A percentile compares a stretch with the other conserved stretches of the same genome.
These are phyloP conservation scores for Camellia oleifera DNA, from an alignment of 179 eudicot genomes.

Conservation along the genomic window DNA sequence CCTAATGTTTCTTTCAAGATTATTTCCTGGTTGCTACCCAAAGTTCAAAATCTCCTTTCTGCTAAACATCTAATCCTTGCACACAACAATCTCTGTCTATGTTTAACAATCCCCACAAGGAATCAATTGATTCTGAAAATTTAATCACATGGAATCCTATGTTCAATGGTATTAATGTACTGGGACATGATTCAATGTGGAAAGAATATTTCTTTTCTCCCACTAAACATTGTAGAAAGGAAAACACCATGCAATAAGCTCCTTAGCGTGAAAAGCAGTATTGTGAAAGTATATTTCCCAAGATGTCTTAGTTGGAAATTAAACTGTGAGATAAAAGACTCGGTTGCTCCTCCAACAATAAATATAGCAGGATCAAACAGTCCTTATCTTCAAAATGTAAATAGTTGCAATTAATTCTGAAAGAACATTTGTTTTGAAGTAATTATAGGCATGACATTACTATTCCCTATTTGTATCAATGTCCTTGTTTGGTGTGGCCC, in stretches of 20 bases:
- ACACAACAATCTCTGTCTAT: background rate
- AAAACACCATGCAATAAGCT: background rate
- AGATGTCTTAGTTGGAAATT: background rate
- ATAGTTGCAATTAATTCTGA: background rate
- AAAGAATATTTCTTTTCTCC: background rate
- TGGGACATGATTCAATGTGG: background rate
- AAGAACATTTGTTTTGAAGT: background rate
- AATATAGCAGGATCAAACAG: background rate
- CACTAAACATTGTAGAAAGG: background rate
- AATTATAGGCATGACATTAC: background rate
- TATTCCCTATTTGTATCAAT: background rate
- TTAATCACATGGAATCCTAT: background rate
- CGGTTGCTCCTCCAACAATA: background rate
- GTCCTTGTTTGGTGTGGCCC: conserved; percentile 8
- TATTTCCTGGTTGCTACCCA: background rate
- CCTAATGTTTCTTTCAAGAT: background rate
- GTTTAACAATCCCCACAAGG: background rate
- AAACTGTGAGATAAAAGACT: background rate
- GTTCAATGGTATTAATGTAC: background rate
- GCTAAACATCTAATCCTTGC: background rate
- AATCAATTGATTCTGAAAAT: background rate
- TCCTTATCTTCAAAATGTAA: background rate
- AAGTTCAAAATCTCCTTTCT: background rate
- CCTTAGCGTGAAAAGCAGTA: background rate
- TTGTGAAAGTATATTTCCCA: background rate